A percentile compares a stretch with the other conserved stretches of the same genome.
Conservation (phyloP, 371 early-diverging fungal genomes). For the Choanephora cucurbitarum region DNA sequence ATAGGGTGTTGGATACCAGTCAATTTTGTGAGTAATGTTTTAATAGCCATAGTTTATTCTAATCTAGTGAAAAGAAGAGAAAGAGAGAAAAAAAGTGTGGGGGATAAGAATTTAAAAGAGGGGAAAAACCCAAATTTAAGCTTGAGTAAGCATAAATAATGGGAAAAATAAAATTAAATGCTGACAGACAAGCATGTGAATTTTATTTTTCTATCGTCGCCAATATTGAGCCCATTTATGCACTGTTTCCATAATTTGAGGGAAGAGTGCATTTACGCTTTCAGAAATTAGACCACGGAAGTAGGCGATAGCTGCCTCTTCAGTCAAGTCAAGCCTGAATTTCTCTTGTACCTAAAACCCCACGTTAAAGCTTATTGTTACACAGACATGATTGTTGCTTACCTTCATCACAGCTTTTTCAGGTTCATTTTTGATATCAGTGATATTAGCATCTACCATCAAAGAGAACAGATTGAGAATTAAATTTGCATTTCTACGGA, state of each 20-base stretch:
- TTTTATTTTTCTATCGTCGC: constrained; percentile 54
- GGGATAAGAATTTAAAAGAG: neutral
- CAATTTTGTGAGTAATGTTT: constrained; percentile 64
- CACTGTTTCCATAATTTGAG: constrained; percentile 96
- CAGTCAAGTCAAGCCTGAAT: constrained; percentile 88
- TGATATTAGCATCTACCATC: constrained; percentile 94
- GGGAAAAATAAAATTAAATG: neutral
- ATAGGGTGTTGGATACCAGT: constrained; percentile 74
- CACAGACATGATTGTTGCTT: no score
- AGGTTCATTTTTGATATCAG: constrained; percentile 95
- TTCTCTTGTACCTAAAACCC: constrained; percentile 95
- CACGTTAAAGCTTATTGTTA: no score
- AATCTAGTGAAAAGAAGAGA: constrained; percentile 13
- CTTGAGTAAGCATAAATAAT: neutral
- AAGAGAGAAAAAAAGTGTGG: constrained; percentile 12
- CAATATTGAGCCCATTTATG: constrained; percentile 95
- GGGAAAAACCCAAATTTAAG: neutral
- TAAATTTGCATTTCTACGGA: constrained; percentile 90
- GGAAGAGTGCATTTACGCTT: constrained; percentile 92
- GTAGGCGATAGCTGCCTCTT: constrained; percentile 93
- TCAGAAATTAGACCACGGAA: constrained; percentile 92
- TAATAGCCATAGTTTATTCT: constrained; percentile 49
- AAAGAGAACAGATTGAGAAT: constrained; percentile 94
- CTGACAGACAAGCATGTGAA: neutral
- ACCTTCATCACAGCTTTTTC: constrained; percentile 95